Conservation (phyloP, 2,329 filamentous ascomycete genomes). For the Huntiella omanensis region DNA sequence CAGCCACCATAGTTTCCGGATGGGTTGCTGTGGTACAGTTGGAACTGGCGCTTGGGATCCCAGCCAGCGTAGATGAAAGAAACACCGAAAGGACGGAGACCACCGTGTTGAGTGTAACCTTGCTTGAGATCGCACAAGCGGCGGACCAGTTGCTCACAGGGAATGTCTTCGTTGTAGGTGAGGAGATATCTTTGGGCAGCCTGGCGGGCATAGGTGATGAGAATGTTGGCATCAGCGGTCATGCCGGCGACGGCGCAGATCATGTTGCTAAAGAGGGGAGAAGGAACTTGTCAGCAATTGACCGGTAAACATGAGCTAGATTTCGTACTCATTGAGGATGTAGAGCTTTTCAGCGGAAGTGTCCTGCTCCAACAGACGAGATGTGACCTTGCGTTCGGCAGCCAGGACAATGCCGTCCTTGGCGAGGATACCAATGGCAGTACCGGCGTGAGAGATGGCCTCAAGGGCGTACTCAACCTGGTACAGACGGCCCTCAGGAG, state of each 20-base stretch:
- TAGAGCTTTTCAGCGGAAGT: slow-evolving; percentile 99
- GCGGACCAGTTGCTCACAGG: slow-evolving; percentile 94
- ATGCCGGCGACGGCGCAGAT: slow-evolving; percentile 98
- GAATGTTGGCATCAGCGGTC: slow-evolving; percentile 98
- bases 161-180: slow-evolving; percentile 99
- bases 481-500: slow-evolving; percentile 91
- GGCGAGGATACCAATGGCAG: slow-evolving; percentile 86
- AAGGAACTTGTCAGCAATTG: background rate
- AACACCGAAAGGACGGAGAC: slow-evolving; percentile 91
- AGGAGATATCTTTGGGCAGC: slow-evolving; percentile 92
- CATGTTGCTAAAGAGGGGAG: slow-evolving; percentile 59
- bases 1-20: slow-evolving; percentile 97
- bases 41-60: slow-evolving; percentile 90
- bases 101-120: slow-evolving; percentile 97
- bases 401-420: slow-evolving; percentile 97
- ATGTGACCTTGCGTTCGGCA: slow-evolving; percentile 96
- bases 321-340: slow-evolving; percentile 81
- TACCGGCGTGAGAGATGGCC: slow-evolving; percentile 95
- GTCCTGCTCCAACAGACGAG: slow-evolving; percentile 97
- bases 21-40: slow-evolving; percentile 97
- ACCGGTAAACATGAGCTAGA: background rate
- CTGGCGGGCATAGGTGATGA: slow-evolving; percentile 98
- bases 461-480: slow-evolving; percentile 99
- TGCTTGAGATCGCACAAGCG: slow-evolving; percentile 96
- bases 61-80: slow-evolving; percentile 99